Conservation (phyloP, 768 basidiomycete genomes). For the Mycena leptocephala region DNA sequence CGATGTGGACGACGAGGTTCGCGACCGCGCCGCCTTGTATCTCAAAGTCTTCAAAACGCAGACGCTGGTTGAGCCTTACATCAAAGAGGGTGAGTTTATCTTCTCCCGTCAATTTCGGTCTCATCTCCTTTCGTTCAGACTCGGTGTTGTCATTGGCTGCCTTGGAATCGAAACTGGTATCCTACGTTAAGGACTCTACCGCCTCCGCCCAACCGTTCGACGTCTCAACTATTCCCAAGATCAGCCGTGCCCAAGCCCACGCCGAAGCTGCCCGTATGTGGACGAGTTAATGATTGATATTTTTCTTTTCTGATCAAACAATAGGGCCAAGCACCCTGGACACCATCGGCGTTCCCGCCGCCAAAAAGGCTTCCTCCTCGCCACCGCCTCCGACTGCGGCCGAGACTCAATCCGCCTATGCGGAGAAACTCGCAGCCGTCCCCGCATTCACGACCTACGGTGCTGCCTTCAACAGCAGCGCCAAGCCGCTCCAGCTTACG, state of each 20-base stretch:
- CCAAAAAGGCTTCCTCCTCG: conserved; percentile 70
- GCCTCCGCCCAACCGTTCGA: conserved; percentile 88
- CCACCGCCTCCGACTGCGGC: conserved; percentile 88
- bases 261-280: conserved; percentile 89
- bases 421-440: conserved; percentile 87
- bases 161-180: conserved; percentile 92
- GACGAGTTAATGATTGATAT: neutral
- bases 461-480: conserved; percentile 87
- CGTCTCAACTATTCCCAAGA: conserved; percentile 88
- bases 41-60: conserved; percentile 88
- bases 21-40: conserved; percentile 97
- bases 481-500: conserved; percentile 87
- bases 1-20: conserved; percentile 98
- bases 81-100: conserved; percentile 86
- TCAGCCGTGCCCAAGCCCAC: conserved; percentile 93
- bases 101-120: neutral
- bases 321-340: conserved; percentile 88
- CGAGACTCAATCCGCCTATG: conserved; percentile 91
- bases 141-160: conserved; percentile 94
- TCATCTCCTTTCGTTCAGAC: conserved; percentile 67
- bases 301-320: conserved; percentile 16
- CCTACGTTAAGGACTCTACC: conserved; percentile 90
- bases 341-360: conserved; percentile 81
- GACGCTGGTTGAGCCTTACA: conserved; percentile 86
- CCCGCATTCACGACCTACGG: conserved; percentile 92